These are phyloP conservation scores for Babesia caballi DNA, from an alignment of 169 alveolate genomes.

Conservation along the genomic window DNA sequence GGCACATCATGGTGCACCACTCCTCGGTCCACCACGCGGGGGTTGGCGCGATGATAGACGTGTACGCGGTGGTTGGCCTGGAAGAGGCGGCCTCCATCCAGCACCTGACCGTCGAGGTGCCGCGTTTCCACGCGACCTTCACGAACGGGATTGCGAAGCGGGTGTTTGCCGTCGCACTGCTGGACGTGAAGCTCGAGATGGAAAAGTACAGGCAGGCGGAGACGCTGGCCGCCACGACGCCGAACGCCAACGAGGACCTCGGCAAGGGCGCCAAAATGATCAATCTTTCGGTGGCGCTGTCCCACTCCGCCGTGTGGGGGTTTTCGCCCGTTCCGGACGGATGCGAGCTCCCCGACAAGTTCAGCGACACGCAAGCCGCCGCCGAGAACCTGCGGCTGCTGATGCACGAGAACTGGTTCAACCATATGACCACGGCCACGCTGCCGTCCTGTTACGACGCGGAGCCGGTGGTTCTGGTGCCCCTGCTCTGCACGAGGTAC, in stretches of 20 bases:
- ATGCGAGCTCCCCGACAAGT: background rate
- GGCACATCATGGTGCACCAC: conserved; percentile 22
- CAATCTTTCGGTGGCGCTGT: background rate
- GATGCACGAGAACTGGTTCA: conserved; percentile 26
- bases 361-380: conserved; percentile 6
- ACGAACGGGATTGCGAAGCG: conserved; percentile 2
- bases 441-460: conserved; percentile 21
- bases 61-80: background rate
- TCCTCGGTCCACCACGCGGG: conserved; percentile 10
- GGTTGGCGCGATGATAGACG: conserved; percentile 14
- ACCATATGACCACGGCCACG: conserved; percentile 33
- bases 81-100: background rate
- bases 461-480: conserved; percentile 5
- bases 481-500: conserved; percentile 1
- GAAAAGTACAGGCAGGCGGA: background rate
- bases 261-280: background rate
- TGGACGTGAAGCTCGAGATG: conserved; percentile 1
- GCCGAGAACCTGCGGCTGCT: conserved; percentile 1
- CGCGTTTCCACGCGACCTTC: conserved; percentile 16
- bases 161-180: conserved; percentile 5
- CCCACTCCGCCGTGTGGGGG: conserved; percentile 36
- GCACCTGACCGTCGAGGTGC: background rate
- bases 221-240: background rate
- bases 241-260: background rate
- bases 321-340: background rate